A percentile compares a stretch with the other conserved stretches of the same genome.
phyloP scores from a whole-genome alignment of 1,139 yeast genomes.

The Suhomyces bribrorum region DNA sequence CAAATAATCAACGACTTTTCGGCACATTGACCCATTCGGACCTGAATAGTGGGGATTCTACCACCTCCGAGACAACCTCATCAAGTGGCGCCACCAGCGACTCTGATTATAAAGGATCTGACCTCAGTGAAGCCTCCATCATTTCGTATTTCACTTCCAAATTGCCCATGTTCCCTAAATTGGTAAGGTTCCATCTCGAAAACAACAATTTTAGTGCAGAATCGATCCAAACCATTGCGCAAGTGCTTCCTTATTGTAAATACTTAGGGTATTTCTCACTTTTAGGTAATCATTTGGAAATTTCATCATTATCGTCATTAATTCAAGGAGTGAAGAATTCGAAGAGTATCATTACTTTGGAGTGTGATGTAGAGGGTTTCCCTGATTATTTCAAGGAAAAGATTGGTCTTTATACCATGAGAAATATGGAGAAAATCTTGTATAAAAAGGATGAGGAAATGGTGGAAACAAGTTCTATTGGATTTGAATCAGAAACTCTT shows the following conservation, averaged over 20 bases:
- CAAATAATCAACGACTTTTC: conserved; percentile 63
- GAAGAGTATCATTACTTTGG: conserved; percentile 40
- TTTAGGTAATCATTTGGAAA: conserved; percentile 57
- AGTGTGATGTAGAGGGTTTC: conserved; percentile 39
- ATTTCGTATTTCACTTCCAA: conserved; percentile 48
- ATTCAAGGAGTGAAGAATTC: conserved; percentile 46
- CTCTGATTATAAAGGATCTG: neutral
- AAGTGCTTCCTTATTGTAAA: conserved; percentile 61
- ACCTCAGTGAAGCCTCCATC: conserved; percentile 23
- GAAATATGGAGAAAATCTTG: conserved; percentile 60
- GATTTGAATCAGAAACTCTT: conserved; percentile 23
- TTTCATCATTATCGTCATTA: conserved; percentile 40
- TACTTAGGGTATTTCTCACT: conserved; percentile 60
- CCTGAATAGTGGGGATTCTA: neutral
- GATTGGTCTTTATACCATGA: conserved; percentile 67
- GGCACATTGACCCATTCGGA: conserved; percentile 19
- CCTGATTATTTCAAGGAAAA: conserved; percentile 53
- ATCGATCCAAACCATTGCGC: conserved; percentile 56
- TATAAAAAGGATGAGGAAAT: conserved; percentile 13
- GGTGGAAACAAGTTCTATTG: conserved; percentile 30
- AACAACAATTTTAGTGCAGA: conserved; percentile 52
- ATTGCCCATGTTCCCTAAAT: conserved; percentile 58
- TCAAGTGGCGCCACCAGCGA: neutral
- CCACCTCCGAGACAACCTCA: neutral
- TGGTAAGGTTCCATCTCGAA: conserved; percentile 63